Percentiles rank a stretch among this genome's conserved stretches.
Conservation (phyloP, 345 rosid species). For the Ailanthus altissimus region DNA sequence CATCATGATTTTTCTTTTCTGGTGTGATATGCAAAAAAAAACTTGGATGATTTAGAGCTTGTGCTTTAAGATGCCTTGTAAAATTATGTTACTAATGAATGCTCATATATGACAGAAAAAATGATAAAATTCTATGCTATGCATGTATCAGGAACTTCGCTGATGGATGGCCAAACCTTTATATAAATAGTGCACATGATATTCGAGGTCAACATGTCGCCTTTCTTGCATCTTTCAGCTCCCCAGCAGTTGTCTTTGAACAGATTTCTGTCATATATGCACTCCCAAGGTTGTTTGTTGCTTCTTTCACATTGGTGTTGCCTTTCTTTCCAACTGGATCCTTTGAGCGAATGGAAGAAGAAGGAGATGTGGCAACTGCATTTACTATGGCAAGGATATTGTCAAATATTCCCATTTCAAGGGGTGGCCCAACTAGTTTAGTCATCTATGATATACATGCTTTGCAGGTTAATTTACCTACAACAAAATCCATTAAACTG, state of each 20-base stretch:
- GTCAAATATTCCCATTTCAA: constrained; percentile 90
- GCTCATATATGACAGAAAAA: not conserved
- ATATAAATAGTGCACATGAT: constrained; percentile 87
- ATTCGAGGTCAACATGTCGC: constrained; percentile 96
- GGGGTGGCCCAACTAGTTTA: constrained; percentile 98
- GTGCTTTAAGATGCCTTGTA: not conserved
- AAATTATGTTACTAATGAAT: not conserved
- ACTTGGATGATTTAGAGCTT: not conserved
- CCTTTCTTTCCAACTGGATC: constrained; percentile 99
- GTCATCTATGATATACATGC: constrained; percentile 98
- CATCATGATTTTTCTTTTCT: not conserved
- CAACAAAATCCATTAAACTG: not conserved
- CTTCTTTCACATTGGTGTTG: constrained; percentile 86
- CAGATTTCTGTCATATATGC: constrained; percentile 97
- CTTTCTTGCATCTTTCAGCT: constrained; percentile 88
- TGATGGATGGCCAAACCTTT: constrained; percentile 95
- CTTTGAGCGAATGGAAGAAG: constrained; percentile 98
- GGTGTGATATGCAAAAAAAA: not conserved
- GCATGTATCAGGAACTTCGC: constrained; percentile 72
- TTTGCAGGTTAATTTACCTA: constrained; percentile 60
- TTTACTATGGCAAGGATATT: constrained; percentile 96
- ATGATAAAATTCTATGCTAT: constrained; percentile 16
- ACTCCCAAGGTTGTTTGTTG: constrained; percentile 86
- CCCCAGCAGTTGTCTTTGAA: constrained; percentile 91
- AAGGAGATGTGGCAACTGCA: constrained; percentile 99